Base-by-base conservation (phyloP, 2,329 filamentous ascomycete genomes). In the Epichloe brachyelytri region DNA sequence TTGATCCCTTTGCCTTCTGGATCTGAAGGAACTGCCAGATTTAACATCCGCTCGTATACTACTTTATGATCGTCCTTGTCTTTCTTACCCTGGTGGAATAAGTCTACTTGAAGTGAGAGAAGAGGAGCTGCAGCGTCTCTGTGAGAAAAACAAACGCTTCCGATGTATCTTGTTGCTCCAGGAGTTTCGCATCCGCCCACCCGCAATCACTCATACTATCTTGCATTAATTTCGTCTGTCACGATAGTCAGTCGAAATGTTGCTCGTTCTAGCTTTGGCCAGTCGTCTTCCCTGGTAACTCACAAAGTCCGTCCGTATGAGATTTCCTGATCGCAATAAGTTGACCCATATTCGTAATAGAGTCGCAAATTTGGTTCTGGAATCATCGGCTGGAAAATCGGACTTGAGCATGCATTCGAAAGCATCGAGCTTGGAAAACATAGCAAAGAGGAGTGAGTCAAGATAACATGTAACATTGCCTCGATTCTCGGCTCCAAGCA, bases 61-160 rank as follows among this genome's bases (percentile, higher is more conserved):
- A 95, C 88, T 63, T 94, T 95, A 71, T 97, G 91, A 61, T 98
- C 93, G 57, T 94, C 89, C 40, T 81, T 80, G 47, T 85, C 84
- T 55, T 87, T 85, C 61, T 87, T 88, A 14, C 91, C 93, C 22
- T 88, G 86, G 62, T 96, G 93, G 59, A 91, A 96, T 14, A 97
- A 82, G 63, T 97, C 90, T 72, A 96, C 91, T 63, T 95, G 94
- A 38, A 97, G 69, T 0, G 90, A 90, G 26, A 97, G 76, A 2
- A 97, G 74, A 6, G 93, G 15, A 97, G 69, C 59, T 95, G 84
- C 19, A 98, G 76, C 20, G 85, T 88, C 57, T 89, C 90, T 0
- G 91, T 95, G 56, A 98, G 89, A 64, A 96, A 96, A 0, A 84
- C 87, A 63, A 97, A 97, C 1, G 90, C 90, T 67, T 98, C 93